These are phyloP conservation scores for Uncinocarpus reesii DNA, from an alignment of 2,329 filamentous ascomycete species.

Conservation along the genomic window DNA sequence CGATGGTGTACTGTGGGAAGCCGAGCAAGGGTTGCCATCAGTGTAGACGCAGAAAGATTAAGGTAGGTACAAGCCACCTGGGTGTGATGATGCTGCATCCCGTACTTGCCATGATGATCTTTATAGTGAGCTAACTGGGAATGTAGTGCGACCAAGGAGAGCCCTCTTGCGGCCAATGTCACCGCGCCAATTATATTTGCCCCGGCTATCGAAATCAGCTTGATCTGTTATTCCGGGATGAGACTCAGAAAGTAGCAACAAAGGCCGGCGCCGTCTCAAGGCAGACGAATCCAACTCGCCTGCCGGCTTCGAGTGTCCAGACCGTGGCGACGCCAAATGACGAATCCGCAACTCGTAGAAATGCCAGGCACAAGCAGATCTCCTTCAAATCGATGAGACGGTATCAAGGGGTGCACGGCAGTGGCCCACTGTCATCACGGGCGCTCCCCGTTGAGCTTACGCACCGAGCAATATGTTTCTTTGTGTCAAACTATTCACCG, in stretches of 20 bases:
- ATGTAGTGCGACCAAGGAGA: constrained; percentile 47
- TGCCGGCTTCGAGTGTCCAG: background rate
- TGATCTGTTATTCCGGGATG: constrained; percentile 56
- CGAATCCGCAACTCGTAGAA: background rate
- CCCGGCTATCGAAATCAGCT: constrained; percentile 56
- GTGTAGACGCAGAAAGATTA: constrained; percentile 37
- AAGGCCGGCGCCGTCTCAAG: constrained; percentile 33
- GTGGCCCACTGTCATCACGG: background rate
- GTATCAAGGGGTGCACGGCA: background rate
- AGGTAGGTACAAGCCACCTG: constrained; percentile 25
- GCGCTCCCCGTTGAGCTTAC: constrained; percentile 15
- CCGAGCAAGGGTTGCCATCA: constrained; percentile 38
- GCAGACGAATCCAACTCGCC: background rate
- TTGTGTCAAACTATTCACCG: constrained; percentile 28
- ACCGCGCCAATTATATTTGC: constrained; percentile 50
- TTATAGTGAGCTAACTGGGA: constrained; percentile 4
- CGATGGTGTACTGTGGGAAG: constrained; percentile 38
- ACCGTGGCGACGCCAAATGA: background rate
- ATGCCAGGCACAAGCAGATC: background rate
- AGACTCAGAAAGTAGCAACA: constrained; percentile 52
- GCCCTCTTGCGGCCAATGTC: constrained; percentile 54
- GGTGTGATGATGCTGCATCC: background rate
- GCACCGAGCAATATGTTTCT: constrained; percentile 30
- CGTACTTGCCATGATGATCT: background rate
- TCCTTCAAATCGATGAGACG: background rate